These are phyloP conservation scores for Retiboletus flavoniger DNA, from an alignment of 1,284 basidiomycete species.

Conservation along the genomic window DNA sequence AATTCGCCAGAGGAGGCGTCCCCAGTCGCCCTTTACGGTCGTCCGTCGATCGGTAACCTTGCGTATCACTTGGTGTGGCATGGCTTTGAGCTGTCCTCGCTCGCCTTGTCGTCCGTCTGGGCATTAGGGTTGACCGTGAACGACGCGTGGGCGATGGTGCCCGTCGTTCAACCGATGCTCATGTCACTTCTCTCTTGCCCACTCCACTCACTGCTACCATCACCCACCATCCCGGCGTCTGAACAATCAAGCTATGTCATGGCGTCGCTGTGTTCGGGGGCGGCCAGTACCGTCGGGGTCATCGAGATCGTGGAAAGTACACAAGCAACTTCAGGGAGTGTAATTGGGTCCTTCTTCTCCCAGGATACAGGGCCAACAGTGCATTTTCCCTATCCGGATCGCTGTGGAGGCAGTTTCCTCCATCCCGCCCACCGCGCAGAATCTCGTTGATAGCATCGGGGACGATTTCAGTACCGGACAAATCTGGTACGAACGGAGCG, in stretches of 20 bases:
- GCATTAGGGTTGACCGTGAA: conserved; percentile 2
- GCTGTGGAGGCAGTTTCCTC: background rate
- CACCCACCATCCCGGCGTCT: background rate
- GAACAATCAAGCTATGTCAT: background rate
- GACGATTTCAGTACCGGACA: background rate
- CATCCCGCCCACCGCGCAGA: background rate
- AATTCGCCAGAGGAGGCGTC: background rate
- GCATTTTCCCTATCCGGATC: background rate
- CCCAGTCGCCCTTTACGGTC: conserved; percentile 4
- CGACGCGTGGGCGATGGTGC: background rate
- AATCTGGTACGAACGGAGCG: background rate
- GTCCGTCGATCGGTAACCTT: background rate
- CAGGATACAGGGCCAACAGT: background rate
- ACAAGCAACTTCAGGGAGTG: background rate
- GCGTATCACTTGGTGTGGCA: background rate
- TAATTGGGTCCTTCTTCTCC: background rate
- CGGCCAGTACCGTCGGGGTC: background rate
- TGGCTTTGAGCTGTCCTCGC: background rate
- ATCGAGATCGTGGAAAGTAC: background rate
- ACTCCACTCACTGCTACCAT: background rate
- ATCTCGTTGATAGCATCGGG: background rate
- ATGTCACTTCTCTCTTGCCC: background rate
- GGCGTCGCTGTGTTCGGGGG: background rate
- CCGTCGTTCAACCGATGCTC: rapidly evolving
- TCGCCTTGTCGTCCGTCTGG: conserved; percentile 6